phyloP scores from a whole-genome alignment of 2,329 filamentous ascomycete species.

The Fusarium protoensiforme region DNA sequence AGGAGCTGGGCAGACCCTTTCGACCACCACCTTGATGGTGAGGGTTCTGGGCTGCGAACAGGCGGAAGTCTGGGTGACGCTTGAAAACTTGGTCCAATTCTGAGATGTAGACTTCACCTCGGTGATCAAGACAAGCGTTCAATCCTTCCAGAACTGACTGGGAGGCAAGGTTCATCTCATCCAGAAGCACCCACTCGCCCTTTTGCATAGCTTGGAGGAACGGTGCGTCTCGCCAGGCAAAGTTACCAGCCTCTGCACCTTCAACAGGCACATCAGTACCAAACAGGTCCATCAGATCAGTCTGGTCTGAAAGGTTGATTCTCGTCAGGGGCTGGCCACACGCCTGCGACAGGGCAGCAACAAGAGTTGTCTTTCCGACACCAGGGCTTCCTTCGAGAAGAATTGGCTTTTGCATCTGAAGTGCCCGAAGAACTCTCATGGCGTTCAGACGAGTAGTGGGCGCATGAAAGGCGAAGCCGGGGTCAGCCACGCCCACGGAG shows the following conservation, averaged over 20 bases:
- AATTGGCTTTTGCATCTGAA: slow-evolving; percentile 91
- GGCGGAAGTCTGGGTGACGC: slow-evolving; percentile 87
- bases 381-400: slow-evolving; percentile 97
- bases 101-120: slow-evolving; percentile 94
- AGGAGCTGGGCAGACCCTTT: slow-evolving; percentile 93
- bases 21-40: slow-evolving; percentile 96
- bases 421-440: slow-evolving; percentile 88
- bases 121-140: slow-evolving; percentile 95
- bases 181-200: slow-evolving; percentile 94
- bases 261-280: slow-evolving; percentile 96
- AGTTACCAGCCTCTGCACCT: slow-evolving; percentile 89
- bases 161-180: slow-evolving; percentile 98
- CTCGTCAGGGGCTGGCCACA: slow-evolving; percentile 86
- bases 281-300: slow-evolving; percentile 96
- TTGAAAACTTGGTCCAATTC: slow-evolving; percentile 95
- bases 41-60: slow-evolving; percentile 97
- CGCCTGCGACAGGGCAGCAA: slow-evolving; percentile 83
- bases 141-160: slow-evolving; percentile 96
- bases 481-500: slow-evolving; percentile 52
- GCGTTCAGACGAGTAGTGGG: slow-evolving; percentile 91
- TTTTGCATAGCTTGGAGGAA: slow-evolving; percentile 97
- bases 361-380: slow-evolving; percentile 95
- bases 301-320: slow-evolving; percentile 98
- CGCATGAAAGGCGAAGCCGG: slow-evolving; percentile 76
- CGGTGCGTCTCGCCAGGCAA: slow-evolving; percentile 94